A percentile compares a stretch with the other conserved stretches of the same genome.
Conservation (phyloP, 306 rosid species). For the Cucurbita argyrosperma region DNA sequence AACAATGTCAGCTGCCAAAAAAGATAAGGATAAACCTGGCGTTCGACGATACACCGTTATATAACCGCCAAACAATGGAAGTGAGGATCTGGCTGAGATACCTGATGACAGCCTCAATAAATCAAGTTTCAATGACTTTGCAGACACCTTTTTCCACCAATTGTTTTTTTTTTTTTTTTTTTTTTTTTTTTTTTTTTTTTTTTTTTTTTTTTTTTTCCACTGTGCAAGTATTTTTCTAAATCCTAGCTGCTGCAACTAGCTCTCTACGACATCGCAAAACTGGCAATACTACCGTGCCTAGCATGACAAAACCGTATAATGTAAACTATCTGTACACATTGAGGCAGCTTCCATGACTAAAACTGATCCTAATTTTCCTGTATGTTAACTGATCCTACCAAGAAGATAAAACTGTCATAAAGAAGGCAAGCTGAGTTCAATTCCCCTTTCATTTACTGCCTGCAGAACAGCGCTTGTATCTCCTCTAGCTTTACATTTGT, state of each 20-base stretch:
- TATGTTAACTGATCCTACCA: slow-evolving; percentile 9
- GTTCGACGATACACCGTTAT: background rate
- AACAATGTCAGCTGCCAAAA: background rate
- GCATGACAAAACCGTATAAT: background rate
- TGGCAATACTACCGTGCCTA: background rate
- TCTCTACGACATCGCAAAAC: background rate
- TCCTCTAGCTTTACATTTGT: slow-evolving; percentile 22
- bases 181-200: background rate
- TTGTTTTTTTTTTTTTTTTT: background rate
- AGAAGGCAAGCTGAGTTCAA: slow-evolving; percentile 17
- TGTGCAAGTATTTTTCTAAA: background rate
- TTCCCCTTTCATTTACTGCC: slow-evolving; percentile 63
- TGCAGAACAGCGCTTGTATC: slow-evolving; percentile 27
- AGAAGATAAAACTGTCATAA: slow-evolving; percentile 3
- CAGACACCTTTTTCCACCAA: background rate
- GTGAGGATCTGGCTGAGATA: background rate
- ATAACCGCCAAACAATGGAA: background rate
- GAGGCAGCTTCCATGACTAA: background rate
- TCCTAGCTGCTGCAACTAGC: background rate
- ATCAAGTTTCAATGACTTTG: background rate
- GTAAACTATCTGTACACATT: slow-evolving; percentile 4
- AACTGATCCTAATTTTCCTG: slow-evolving; percentile 13
- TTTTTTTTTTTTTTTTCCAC: background rate
- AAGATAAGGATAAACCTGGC: background rate
- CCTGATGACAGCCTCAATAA: background rate